Evolutionary conservation across 2,329 filamentous ascomycete species (phyloP).

Genomic region (Fusarium heterosporum): DNA sequence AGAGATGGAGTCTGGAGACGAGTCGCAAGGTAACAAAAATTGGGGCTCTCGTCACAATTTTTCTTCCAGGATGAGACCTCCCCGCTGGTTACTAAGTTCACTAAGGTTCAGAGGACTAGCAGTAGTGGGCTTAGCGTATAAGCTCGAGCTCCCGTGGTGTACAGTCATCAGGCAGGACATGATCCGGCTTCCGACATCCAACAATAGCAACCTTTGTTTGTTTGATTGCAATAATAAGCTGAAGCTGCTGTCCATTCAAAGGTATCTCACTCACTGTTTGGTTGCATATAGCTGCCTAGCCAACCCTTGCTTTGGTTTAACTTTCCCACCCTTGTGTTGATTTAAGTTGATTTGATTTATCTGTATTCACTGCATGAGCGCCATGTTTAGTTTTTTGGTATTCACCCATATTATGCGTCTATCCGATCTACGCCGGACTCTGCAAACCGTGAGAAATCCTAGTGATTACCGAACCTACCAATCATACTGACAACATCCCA

Average conservation of each 20-base stretch:
- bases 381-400: conserved; percentile 3
- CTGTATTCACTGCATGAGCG: neutral
- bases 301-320: conserved; percentile 1
- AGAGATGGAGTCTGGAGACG: conserved; percentile 28
- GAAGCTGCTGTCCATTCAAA: conserved; percentile 1
- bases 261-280: neutral
- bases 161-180: conserved; percentile 26
- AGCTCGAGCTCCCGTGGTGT: conserved; percentile 2
- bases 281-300: neutral
- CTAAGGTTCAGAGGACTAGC: conserved; percentile 31
- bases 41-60: conserved; percentile 50
- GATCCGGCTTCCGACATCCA: conserved; percentile 37
- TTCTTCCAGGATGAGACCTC: conserved; percentile 42
- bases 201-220: neutral
- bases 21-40: conserved; percentile 44
- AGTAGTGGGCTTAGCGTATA: conserved; percentile 32
- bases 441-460: conserved; percentile 12
- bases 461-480: conserved; percentile 6
- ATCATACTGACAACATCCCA: conserved; percentile 25
- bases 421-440: conserved; percentile 18
- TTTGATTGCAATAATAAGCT: conserved; percentile 2
- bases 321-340: neutral
- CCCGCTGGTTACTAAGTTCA: conserved; percentile 37
- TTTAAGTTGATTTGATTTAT: neutral
- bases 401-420: conserved; percentile 30